Base-by-base conservation (phyloP, 345 rosid genomes). In the Dovyalis caffra region DNA sequence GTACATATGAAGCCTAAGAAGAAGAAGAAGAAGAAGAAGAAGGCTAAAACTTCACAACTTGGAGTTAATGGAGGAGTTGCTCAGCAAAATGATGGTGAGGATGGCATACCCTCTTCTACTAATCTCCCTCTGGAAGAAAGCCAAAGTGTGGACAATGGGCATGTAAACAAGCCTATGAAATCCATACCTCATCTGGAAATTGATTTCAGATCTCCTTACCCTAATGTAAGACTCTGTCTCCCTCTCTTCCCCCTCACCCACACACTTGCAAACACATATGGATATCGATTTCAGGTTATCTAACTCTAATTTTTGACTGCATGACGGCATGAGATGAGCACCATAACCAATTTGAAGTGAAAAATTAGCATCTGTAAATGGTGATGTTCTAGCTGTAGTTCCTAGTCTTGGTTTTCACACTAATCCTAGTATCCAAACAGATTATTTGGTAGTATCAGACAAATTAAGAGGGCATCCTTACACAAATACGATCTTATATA, bases 1-100 rank as follows among this genome's bases (percentile, higher is more conserved):
- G 86, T 88, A 12, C 95, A 90, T 78, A 88, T 95, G 76, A 56
- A 60, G 6, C 83, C 80, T 25, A n/a, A n/a, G n/a, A n/a, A n/a
- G n/a, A n/a, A n/a, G n/a, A 71, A 56, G 64, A 76, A 72, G 8
- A 77, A 57, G 53, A 76, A 72, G 73, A 60, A 47, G 77, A 89
- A 80, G 73, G 80, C 63, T 25, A 82, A 82, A 69, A 63, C 69
- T 64, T 75, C 87, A 57, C 72, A 73, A 68, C 23, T 81, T 7
- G 85, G 79, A 71, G 71, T 69, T 6, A 88, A 87, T 72, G 92
- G 86, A 32, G 86, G 83, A 31, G 79, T 78, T 78, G 40, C 69
- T 64, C 84, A 75, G 78, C 74, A 76, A 77, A 71, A 66, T 35
- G 77, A 49, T 58, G 73, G 72, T 40, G 68, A 72, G 7, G 76